These are phyloP conservation scores for Nicotiana obtusifolia DNA, from an alignment of 257 asterid genomes.

Conservation along the genomic window DNA sequence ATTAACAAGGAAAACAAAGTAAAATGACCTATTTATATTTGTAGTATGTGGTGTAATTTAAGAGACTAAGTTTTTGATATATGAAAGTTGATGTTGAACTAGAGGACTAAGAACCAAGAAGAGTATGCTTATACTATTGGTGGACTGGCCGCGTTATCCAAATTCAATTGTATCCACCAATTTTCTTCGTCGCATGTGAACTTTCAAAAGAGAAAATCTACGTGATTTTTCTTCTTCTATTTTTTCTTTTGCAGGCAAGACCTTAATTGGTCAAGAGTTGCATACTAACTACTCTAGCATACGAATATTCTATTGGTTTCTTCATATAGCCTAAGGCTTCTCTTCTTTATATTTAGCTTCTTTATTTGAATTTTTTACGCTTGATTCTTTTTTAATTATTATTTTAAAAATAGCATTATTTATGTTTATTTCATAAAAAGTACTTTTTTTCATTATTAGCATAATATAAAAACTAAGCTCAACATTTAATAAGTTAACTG, in stretches of 20 bases:
- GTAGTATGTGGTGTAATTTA: neutral
- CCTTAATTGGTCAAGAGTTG: slow-evolving; percentile 9
- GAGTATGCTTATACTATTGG: slow-evolving; percentile 41
- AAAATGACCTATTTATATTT: slow-evolving; percentile 10
- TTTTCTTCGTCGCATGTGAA: slow-evolving; percentile 46
- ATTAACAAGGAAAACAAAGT: slow-evolving; percentile 3
- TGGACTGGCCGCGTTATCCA: slow-evolving; percentile 56
- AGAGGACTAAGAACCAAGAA: neutral
- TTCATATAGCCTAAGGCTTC: neutral
- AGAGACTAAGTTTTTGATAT: neutral
- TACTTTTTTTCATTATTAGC: no score
- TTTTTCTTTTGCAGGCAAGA: slow-evolving; percentile 13
- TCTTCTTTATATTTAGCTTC: neutral
- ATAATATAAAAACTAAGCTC: no score
- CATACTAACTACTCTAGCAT: neutral
- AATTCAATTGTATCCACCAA: slow-evolving; percentile 58
- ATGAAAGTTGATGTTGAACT: slow-evolving; percentile 8
- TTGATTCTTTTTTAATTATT: no score
- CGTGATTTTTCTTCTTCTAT: neutral
- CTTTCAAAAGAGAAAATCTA: slow-evolving; percentile 16
- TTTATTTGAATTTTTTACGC: no score
- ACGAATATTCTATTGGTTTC: slow-evolving; percentile 45
- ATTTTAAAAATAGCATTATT: no score
- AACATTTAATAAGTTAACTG: no score
- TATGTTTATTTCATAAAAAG: no score